Percentiles rank a stretch among this genome's conserved stretches.
phyloP scores from a whole-genome alignment of 768 basidiomycete genomes.

The Clathrus columnatus region DNA sequence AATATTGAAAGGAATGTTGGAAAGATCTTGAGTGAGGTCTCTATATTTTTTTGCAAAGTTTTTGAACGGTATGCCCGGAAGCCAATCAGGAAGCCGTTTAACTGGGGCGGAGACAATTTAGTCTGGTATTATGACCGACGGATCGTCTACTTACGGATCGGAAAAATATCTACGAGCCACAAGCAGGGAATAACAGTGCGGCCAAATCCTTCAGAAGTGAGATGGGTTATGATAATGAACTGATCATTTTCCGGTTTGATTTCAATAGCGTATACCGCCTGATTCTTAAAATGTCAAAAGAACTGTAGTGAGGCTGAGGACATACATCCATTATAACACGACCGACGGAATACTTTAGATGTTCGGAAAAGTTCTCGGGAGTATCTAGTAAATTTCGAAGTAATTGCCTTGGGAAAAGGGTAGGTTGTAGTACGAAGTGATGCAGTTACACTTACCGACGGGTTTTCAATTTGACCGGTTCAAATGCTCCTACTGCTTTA shows the following conservation, averaged over 20 bases:
- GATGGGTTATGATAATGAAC: slow-evolving; percentile 24
- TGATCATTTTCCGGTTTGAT: slow-evolving; percentile 27
- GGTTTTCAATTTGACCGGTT: slow-evolving; percentile 29
- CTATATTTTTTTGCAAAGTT: slow-evolving; percentile 14
- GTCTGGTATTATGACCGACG: slow-evolving; percentile 20
- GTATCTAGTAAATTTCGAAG: slow-evolving; percentile 18
- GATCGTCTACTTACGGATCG: slow-evolving; percentile 8
- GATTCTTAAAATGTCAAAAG: slow-evolving; percentile 17
- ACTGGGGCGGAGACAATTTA: slow-evolving; percentile 28
- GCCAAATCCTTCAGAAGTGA: slow-evolving; percentile 16
- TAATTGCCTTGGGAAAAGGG: not conserved
- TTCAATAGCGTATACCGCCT: slow-evolving; percentile 33
- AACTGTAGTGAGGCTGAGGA: slow-evolving; percentile 22
- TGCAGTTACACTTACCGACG: not conserved
- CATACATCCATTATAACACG: not conserved
- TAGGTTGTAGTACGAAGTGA: not conserved
- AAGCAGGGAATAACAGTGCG: slow-evolving; percentile 18
- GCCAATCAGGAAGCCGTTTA: slow-evolving; percentile 15
- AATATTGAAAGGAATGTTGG: slow-evolving; percentile 31
- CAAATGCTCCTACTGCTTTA: slow-evolving; percentile 20
- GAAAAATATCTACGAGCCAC: slow-evolving; percentile 15
- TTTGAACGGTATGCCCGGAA: slow-evolving; percentile 14
- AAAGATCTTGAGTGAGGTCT: slow-evolving; percentile 31
- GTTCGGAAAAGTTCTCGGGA: slow-evolving; percentile 22
- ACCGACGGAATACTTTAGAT: slow-evolving; percentile 13